Conservation (phyloP, 768 basidiomycete genomes). For the Rhizopogon rudus region DNA sequence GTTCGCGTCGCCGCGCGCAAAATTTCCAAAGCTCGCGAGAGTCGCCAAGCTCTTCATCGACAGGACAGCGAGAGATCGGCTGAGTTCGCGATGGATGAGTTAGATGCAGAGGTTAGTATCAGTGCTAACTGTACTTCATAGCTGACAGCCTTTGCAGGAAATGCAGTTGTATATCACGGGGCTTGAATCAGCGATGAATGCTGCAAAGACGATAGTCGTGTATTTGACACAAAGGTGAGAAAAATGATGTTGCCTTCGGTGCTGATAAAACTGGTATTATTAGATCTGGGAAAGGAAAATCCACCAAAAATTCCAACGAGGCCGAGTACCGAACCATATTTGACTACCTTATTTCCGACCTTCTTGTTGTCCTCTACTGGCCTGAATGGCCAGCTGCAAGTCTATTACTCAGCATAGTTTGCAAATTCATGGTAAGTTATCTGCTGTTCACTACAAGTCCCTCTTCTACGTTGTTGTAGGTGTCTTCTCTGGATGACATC, state of each 20-base stretch:
- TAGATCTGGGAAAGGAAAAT: conserved; percentile 82
- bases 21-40: conserved; percentile 59
- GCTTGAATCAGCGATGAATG: conserved; percentile 77
- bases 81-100: conserved; percentile 60
- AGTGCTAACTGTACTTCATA: not conserved
- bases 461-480: conserved; percentile 35
- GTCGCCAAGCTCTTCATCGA: conserved; percentile 52
- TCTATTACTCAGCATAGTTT: conserved; percentile 72
- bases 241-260: not conserved
- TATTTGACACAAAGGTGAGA: conserved; percentile 65
- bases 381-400: conserved; percentile 97
- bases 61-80: conserved; percentile 57
- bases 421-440: conserved; percentile 73
- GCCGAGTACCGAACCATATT: conserved; percentile 91
- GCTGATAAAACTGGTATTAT: conserved; percentile 12
- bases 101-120: conserved; percentile 52
- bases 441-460: not conserved
- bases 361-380: conserved; percentile 85
- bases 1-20: conserved; percentile 65
- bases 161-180: conserved; percentile 66
- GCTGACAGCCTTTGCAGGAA: conserved; percentile 40
- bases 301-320: conserved; percentile 88
- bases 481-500: conserved; percentile 77
- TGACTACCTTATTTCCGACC: conserved; percentile 85
- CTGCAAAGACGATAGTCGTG: conserved; percentile 77